Evolutionary conservation across 2,329 filamentous ascomycete genomes (phyloP), one percentile per base, ranked within the genome.

Genomic region (Grosmannia penicillata): DNA sequence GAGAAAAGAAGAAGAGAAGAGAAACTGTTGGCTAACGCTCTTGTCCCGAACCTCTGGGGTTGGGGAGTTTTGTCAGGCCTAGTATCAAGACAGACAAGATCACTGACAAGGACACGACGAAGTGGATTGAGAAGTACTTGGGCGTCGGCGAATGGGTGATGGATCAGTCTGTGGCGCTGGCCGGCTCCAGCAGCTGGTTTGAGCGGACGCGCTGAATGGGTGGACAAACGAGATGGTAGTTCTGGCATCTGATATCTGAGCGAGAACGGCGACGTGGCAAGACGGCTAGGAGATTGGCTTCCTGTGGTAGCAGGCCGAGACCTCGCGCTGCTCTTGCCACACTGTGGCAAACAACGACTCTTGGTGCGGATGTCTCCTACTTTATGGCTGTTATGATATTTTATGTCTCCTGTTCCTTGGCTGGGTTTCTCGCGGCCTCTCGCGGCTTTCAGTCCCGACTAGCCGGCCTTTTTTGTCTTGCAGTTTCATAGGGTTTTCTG

Each of bases 141-240:
- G 85, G 85, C 45, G 79, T 95, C 15, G 91, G 91, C 51, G 91
- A 98, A 66, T 94, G 86, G 75, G 82, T 95, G 47, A 93, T 98
- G 86, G 91, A 98, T 60, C 82, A 93, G 65, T 93, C 86, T 23
- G 85, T 96, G 24, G 87, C 87, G 29, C 74, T 96, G 41, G 83
- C 94, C 56, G 82, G 85, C 30, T 79, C 82, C 35, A 93, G 83
- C 55, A 73, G 79, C 43, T 98, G 78, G 62, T 98, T 98, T 57
- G 87, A 95, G 65, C 75, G 91, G 54, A 87, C 75, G 59, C 75
- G 87, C 65, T 93, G 37, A 39, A 18, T 11, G 24, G 18, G n/a
- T 8, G 18, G 10, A 8, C 10, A 29, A 29, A 25, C 24, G 14
- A 15, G 8, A 29, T 6, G 8, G 27, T 6, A 6, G 10, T 29